Percentiles rank a stretch among this genome's conserved stretches.
Conservation (phyloP, 2,329 filamentous ascomycete genomes). For the Ciborinia camelliae region DNA sequence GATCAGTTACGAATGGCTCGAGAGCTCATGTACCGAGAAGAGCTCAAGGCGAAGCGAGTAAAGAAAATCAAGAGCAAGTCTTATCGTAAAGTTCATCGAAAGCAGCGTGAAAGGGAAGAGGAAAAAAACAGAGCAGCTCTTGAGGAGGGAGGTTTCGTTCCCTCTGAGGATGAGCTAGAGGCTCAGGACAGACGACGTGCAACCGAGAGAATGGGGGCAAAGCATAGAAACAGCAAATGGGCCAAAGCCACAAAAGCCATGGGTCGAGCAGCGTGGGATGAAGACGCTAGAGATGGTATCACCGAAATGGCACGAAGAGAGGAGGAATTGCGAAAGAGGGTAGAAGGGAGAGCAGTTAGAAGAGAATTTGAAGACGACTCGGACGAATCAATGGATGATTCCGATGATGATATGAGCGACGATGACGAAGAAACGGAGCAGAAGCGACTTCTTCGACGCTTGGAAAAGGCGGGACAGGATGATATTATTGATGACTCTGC, state of each 20-base stretch:
- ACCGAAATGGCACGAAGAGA: constrained; percentile 63
- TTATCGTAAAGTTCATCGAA: constrained; percentile 88
- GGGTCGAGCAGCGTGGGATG: constrained; percentile 65
- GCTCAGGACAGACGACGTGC: constrained; percentile 60
- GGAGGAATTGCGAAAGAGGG: constrained; percentile 62
- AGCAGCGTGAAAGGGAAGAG: constrained; percentile 61
- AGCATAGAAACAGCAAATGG: constrained; percentile 70
- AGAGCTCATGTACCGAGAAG: constrained; percentile 83
- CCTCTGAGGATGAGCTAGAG: constrained; percentile 63
- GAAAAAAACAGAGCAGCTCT: constrained; percentile 56
- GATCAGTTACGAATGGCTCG: constrained; percentile 74
- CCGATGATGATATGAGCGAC: constrained; percentile 53
- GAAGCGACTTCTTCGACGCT: constrained; percentile 47
- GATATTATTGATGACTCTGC: constrained; percentile 47
- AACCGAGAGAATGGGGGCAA: constrained; percentile 66
- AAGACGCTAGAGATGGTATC: constrained; percentile 62
- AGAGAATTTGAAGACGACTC: constrained; percentile 44
- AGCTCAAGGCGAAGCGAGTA: constrained; percentile 83
- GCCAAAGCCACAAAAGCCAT: constrained; percentile 65
- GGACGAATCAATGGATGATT: constrained; percentile 54
- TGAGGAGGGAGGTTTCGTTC: constrained; percentile 55
- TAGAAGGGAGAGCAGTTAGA: constrained; percentile 58
- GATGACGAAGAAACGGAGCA: constrained; percentile 50
- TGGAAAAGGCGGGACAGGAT: constrained; percentile 45
- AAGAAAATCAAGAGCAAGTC: constrained; percentile 99